Conservation (phyloP, 306 rosid species). For the Canavalia ensiformis region DNA sequence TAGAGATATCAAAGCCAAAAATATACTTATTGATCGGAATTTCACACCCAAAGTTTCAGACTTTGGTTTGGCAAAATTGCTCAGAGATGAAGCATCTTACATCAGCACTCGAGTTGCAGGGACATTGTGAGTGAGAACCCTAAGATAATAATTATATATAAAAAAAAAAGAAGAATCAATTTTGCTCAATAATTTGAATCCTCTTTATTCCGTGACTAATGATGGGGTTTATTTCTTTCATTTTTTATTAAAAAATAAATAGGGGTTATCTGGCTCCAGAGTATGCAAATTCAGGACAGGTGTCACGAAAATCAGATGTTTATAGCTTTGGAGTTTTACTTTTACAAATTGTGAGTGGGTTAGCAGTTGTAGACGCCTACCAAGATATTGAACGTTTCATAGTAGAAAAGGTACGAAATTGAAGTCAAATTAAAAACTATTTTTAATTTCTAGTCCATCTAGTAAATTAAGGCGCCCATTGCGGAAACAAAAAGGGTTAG, state of each 20-base stretch:
- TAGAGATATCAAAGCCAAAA: constrained; percentile 86
- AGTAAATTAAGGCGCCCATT: no score
- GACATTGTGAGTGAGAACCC: constrained; percentile 74
- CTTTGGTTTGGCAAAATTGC: constrained; percentile 82
- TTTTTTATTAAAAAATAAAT: neutral
- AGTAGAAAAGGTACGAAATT: constrained; percentile 79
- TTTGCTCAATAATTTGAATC: constrained; percentile 3
- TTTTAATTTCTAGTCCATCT: no score
- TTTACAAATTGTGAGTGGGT: constrained; percentile 79
- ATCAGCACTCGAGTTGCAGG: constrained; percentile 94
- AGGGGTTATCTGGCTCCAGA: constrained; percentile 99
- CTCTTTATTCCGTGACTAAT: constrained; percentile 16
- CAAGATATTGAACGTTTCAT: constrained; percentile 72
- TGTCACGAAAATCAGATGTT: constrained; percentile 90
- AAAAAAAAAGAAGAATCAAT: neutral
- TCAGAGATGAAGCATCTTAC: constrained; percentile 72
- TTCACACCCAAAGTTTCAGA: constrained; percentile 80
- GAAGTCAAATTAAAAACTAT: neutral
- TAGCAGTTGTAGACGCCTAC: constrained; percentile 64
- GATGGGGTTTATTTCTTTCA: constrained; percentile 32
- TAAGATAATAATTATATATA: neutral
- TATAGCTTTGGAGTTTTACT: constrained; percentile 90
- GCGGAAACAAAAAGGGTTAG: no score
- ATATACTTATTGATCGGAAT: constrained; percentile 79
- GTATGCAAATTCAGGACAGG: constrained; percentile 81